Evolutionary conservation across 495 filamentous ascomycete genomes (phyloP).

Genomic region (Trichocladium uniseriatum): DNA sequence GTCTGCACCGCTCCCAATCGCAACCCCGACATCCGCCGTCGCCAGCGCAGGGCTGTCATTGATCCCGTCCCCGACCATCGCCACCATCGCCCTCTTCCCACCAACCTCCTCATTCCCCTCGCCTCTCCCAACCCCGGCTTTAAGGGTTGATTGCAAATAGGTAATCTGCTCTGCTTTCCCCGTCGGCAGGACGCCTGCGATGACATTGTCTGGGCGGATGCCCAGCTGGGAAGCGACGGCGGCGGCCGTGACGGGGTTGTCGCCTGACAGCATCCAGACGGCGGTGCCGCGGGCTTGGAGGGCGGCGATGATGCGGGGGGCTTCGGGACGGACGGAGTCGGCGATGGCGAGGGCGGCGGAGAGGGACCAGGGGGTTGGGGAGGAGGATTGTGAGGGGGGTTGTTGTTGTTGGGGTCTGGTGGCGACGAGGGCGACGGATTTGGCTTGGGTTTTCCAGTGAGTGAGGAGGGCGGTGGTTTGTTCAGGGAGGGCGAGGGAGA

Average conservation of each 20-base stretch:
- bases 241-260: conserved; percentile 63
- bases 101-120: no score
- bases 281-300: conserved; percentile 57
- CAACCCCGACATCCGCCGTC: conserved; percentile 72
- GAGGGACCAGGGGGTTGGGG: conserved; percentile 27
- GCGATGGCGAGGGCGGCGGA: conserved; percentile 48
- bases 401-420: conserved; percentile 18
- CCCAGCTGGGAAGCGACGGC: conserved; percentile 69
- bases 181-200: conserved; percentile 78
- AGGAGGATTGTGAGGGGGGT: not conserved
- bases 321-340: conserved; percentile 74
- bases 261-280: conserved; percentile 91
- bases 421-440: conserved; percentile 64
- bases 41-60: conserved; percentile 82
- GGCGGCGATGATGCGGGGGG: conserved; percentile 53
- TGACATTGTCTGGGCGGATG: conserved; percentile 64
- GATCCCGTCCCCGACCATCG: conserved; percentile 73
- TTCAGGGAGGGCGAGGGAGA: conserved; percentile 24
- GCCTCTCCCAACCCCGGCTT: conserved; percentile 26
- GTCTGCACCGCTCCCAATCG: conserved; percentile 75
- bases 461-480: conserved; percentile 41
- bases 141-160: conserved; percentile 58
- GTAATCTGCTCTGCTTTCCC: conserved; percentile 80
- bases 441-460: conserved; percentile 60
- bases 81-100: conserved; percentile 27